phyloP scores from a whole-genome alignment of 371 early-diverging fungal genomes.

The Mucor mucedo region DNA sequence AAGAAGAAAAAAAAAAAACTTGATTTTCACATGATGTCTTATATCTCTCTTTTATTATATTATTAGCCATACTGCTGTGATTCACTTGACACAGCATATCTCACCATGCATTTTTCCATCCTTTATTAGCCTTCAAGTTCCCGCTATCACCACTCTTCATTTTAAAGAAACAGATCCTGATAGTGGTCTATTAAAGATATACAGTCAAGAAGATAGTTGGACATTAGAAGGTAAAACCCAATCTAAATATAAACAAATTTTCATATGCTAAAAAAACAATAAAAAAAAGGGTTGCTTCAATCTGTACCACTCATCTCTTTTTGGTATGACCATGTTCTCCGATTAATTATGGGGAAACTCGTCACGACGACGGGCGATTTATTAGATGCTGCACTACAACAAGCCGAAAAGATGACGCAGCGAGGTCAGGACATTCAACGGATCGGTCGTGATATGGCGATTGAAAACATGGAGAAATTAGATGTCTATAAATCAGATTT shows the following conservation, averaged over 20 bases:
- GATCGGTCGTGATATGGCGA: conserved; percentile 46
- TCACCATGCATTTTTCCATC: conserved; percentile 57
- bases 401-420: conserved; percentile 50
- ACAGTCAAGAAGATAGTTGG: conserved; percentile 68
- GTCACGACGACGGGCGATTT: conserved; percentile 64
- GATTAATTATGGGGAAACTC: conserved; percentile 59
- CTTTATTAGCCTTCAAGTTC: conserved; percentile 50
- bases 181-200: conserved; percentile 57
- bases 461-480: conserved; percentile 51
- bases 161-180: conserved; percentile 57
- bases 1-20: neutral
- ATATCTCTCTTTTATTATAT: neutral
- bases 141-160: conserved; percentile 59
- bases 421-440: conserved; percentile 52
- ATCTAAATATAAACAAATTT: neutral
- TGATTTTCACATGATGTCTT: conserved; percentile 10
- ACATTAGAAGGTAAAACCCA: conserved; percentile 56
- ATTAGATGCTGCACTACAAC: conserved; percentile 57
- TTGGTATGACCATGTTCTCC: conserved; percentile 70
- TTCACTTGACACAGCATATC: conserved; percentile 58
- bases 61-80: conserved; percentile 57
- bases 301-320: conserved; percentile 67
- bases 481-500: conserved; percentile 47
- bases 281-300: conserved; percentile 53
- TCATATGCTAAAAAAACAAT: neutral